Evolutionary conservation across 1,284 basidiomycete species (phyloP).

Genomic region (Stygiomarasmius scandens): DNA sequence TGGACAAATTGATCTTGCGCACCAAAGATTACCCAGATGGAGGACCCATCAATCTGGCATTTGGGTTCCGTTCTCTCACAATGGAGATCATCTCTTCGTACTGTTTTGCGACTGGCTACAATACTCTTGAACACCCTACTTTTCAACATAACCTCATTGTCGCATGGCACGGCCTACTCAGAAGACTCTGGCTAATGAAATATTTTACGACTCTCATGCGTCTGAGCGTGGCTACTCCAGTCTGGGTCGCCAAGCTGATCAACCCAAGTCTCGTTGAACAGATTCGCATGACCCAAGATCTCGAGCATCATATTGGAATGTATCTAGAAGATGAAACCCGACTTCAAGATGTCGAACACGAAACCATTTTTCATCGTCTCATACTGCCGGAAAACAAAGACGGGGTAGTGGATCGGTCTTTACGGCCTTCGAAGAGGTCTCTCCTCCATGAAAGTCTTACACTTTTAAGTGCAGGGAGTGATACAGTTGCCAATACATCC

Average conservation of each 20-base stretch:
- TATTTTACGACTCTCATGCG: slow-evolving; percentile 20
- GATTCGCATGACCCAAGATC: slow-evolving; percentile 1
- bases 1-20: slow-evolving; percentile 17
- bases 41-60: slow-evolving; percentile 8
- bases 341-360: slow-evolving; percentile 13
- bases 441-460: slow-evolving; percentile 17
- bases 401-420: background rate
- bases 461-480: slow-evolving; percentile 17
- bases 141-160: slow-evolving; percentile 24
- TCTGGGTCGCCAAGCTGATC: background rate
- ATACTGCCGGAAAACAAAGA: slow-evolving; percentile 8
- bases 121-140: slow-evolving; percentile 19
- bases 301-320: slow-evolving; percentile 11
- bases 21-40: slow-evolving; percentile 5
- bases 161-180: slow-evolving; percentile 12
- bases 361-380: slow-evolving; percentile 21
- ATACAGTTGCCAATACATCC: slow-evolving; percentile 16
- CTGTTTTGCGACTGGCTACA: slow-evolving; percentile 23
- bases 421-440: slow-evolving; percentile 6
- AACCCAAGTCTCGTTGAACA: background rate
- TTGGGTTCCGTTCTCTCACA: slow-evolving; percentile 14
- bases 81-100: slow-evolving; percentile 30
- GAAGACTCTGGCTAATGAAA: slow-evolving; percentile 16
- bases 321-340: slow-evolving; percentile 8
- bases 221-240: slow-evolving; percentile 1